Evolutionary conservation across 352 stramenopile species (phyloP), one percentile per base, ranked within the genome.

Genomic region (Pelagophyceae sp.): DNA sequence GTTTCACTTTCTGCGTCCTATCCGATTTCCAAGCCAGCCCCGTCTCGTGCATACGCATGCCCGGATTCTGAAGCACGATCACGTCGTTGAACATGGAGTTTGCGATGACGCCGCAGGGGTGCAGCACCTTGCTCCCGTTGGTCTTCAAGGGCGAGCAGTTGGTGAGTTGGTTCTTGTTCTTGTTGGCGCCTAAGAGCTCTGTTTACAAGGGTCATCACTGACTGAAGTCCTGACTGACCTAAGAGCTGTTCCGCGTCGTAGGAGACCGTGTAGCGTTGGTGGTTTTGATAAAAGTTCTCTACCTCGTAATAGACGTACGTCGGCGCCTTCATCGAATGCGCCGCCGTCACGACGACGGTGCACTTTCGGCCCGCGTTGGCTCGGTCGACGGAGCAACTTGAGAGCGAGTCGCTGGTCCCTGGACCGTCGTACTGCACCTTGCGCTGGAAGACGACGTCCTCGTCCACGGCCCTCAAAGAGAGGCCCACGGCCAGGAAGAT

Each of bases 281-380:
- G 95, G 86, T 99, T 99, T 87, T 99, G 96, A 87, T 99, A 98
- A 84, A 99, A 99, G 85, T 99, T 99, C 78, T 94, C 90, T 40
- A 99, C 84, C 85, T 99, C 91, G 83, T 99, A 99, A 87, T 99
- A 98, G 5, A 99, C 85, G 80, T 97, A 96, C 58, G 99, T 87
- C 1, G 96, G 95, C 70, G 91, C 91, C 69, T 95, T 85, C 92
- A 99, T 98, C 76, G 98, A 87, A 75, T 95, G 33, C 25, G 29
- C 29, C 15, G 31, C 31, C 87, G 33, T 89, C 82, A 77, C 97
- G 0, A 86, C 85, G 69, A 98, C 92, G 15, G 84, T 91, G 77
- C 98, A 85, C 20, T 76, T 37, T 23, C 17, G 19, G 38, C 38
- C 38, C 33, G 11, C 38, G 67, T 74, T 58, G 3, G 67, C 67